Conservation (phyloP, 192 early-diverging fungal species). For the Coemansia biformis region DNA sequence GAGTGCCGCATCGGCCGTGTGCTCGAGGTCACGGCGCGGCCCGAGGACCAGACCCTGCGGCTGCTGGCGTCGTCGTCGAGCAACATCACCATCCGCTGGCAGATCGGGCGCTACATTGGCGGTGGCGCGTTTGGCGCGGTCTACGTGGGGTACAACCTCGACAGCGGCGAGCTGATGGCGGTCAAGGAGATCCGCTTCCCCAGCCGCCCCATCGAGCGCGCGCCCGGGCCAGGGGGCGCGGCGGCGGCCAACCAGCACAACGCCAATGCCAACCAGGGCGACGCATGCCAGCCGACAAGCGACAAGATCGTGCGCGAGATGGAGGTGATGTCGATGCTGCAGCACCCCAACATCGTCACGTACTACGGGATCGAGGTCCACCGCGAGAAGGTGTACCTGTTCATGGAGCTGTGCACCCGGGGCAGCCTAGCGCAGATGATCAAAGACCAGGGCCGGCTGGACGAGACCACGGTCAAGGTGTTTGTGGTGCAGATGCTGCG, state of each 20-base stretch:
- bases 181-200: slow-evolving; percentile 90
- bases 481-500: slow-evolving; percentile 79
- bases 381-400: slow-evolving; percentile 79
- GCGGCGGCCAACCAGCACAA: too few species aligned
- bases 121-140: slow-evolving; percentile 85
- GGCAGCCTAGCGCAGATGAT: slow-evolving; percentile 68
- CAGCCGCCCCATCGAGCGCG: slow-evolving; percentile 43
- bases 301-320: slow-evolving; percentile 84
- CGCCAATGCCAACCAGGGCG: slow-evolving; percentile 1
- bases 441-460: slow-evolving; percentile 70
- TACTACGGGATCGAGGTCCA: slow-evolving; percentile 91
- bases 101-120: slow-evolving; percentile 77
- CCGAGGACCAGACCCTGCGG: slow-evolving; percentile 73
- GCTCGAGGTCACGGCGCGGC: slow-evolving; percentile 62
- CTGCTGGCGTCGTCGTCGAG: slow-evolving; percentile 70
- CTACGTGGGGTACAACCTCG: slow-evolving; percentile 76
- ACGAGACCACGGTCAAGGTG: slow-evolving; percentile 64
- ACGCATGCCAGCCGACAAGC: slow-evolving; percentile 11
- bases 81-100: slow-evolving; percentile 80
- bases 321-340: slow-evolving; percentile 83
- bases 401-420: slow-evolving; percentile 87
- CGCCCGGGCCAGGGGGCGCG: not conserved
- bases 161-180: slow-evolving; percentile 80
- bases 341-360: slow-evolving; percentile 84
- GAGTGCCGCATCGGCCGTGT: slow-evolving; percentile 63